These are phyloP conservation scores for Yamadazyma phyllophila DNA, from an alignment of 805 yeast genomes.

Conservation along the genomic window DNA sequence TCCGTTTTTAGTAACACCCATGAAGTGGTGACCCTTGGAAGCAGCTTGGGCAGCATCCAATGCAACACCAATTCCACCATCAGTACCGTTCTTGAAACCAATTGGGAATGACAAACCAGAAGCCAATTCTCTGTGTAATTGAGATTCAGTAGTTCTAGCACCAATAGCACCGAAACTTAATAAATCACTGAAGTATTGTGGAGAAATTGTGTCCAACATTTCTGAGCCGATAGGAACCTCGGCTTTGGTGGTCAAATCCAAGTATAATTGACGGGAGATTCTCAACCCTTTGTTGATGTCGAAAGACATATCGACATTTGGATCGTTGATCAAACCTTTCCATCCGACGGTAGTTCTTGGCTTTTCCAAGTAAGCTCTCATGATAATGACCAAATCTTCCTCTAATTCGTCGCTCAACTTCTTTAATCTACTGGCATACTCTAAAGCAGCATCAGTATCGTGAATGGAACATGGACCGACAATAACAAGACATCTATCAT, in stretches of 20 bases:
- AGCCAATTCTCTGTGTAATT: conserved; percentile 94
- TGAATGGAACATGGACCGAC: conserved; percentile 98
- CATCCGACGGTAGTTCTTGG: conserved; percentile 99
- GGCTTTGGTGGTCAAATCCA: conserved; percentile 66
- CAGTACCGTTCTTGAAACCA: conserved; percentile 98
- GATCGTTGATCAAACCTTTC: conserved; percentile 98
- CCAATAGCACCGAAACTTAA: conserved; percentile 98
- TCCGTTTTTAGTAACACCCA: conserved; percentile 95
- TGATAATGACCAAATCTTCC: conserved; percentile 78
- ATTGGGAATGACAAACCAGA: conserved; percentile 97
- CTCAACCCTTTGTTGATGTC: conserved; percentile 92
- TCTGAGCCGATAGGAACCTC: conserved; percentile 90
- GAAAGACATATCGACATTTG: conserved; percentile 90
- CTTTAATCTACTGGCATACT: conserved; percentile 70
- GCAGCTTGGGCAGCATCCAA: conserved; percentile 94
- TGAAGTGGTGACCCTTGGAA: conserved; percentile 87
- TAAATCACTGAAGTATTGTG: conserved; percentile 90
- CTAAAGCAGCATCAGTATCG: conserved; percentile 89
- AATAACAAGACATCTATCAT: conserved; percentile 83
- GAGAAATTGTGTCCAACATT: conserved; percentile 97
- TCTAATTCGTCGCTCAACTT: conserved; percentile 59
- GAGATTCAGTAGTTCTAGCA: conserved; percentile 98
- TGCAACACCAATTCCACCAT: conserved; percentile 92
- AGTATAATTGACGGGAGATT: conserved; percentile 83
- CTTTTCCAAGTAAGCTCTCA: conserved; percentile 97